These are phyloP conservation scores for Pseudogymnoascus sp. DNA, from an alignment of 2,329 filamentous ascomycete genomes.

Conservation along the genomic window DNA sequence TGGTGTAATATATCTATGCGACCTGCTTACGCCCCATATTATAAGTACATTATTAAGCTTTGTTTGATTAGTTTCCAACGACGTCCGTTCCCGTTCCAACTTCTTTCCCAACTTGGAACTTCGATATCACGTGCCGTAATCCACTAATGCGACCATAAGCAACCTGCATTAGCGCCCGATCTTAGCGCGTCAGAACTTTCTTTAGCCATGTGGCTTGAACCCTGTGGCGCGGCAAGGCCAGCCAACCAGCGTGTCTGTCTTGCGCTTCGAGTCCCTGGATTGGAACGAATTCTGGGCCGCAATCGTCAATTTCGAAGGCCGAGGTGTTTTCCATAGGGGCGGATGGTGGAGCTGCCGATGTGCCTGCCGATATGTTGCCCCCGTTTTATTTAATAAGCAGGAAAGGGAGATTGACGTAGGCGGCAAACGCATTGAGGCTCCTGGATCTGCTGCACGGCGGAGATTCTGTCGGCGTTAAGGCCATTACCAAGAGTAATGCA, in stretches of 20 bases:
- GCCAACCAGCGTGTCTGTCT: neutral
- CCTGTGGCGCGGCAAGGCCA: neutral
- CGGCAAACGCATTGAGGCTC: neutral
- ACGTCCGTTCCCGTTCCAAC: too few species aligned
- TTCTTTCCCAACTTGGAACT: neutral
- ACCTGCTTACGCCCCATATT: neutral
- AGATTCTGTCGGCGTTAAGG: too few species aligned
- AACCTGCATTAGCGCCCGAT: neutral
- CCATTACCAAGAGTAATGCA: too few species aligned
- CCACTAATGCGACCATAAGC: neutral
- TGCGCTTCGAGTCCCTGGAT: neutral
- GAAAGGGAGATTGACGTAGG: neutral
- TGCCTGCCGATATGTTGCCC: neutral
- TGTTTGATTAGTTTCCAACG: too few species aligned
- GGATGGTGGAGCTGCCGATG: too few species aligned
- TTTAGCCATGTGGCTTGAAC: conserved; percentile 1
- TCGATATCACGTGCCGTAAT: neutral
- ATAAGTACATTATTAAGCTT: conserved; percentile 3
- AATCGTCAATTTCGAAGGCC: neutral
- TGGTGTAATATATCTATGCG: neutral
- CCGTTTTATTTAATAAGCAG: neutral
- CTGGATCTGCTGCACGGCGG: too few species aligned
- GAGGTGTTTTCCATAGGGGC: neutral
- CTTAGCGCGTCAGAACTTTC: neutral
- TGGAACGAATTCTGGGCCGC: too few species aligned